A percentile compares a stretch with the other conserved stretches of the same genome.
These are phyloP conservation scores for Vanrija sp. DNA, from an alignment of 1,284 basidiomycete genomes.

Conservation along the genomic window DNA sequence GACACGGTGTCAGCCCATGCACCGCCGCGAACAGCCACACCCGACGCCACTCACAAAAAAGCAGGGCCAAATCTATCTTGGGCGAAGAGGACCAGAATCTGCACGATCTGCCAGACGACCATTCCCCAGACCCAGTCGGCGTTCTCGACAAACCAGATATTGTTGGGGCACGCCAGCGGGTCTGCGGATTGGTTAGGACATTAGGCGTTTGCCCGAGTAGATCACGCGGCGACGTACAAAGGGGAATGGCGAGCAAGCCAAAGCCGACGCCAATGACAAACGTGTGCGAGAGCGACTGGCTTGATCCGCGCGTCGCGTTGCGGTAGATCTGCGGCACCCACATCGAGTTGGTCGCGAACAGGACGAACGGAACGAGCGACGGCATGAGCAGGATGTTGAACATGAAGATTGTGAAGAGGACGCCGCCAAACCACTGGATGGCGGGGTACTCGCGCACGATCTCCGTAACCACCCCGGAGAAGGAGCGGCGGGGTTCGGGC, in stretches of 20 bases:
- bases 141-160: constrained; percentile 69
- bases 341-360: constrained; percentile 67
- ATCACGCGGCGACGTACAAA: constrained; percentile 58
- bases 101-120: constrained; percentile 60
- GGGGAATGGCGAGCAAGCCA: constrained; percentile 64
- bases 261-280: constrained; percentile 75
- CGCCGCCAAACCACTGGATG: constrained; percentile 9
- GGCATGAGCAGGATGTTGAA: constrained; percentile 70
- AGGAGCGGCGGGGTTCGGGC: background rate
- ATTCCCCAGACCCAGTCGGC: constrained; percentile 66
- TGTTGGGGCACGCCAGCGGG: constrained; percentile 73
- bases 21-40: background rate
- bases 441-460: background rate
- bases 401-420: constrained; percentile 61
- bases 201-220: background rate
- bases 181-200: constrained; percentile 54
- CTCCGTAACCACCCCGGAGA: background rate
- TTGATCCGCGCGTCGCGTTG: constrained; percentile 65
- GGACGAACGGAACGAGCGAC: constrained; percentile 64
- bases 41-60: constrained; percentile 60
- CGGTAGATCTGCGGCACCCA: constrained; percentile 83
- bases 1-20: background rate
- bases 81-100: constrained; percentile 63
- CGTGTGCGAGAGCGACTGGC: constrained; percentile 62
- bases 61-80: constrained; percentile 74